Base-by-base conservation (phyloP, 2,329 filamentous ascomycete species). In the Parascedosporium putredinis region DNA sequence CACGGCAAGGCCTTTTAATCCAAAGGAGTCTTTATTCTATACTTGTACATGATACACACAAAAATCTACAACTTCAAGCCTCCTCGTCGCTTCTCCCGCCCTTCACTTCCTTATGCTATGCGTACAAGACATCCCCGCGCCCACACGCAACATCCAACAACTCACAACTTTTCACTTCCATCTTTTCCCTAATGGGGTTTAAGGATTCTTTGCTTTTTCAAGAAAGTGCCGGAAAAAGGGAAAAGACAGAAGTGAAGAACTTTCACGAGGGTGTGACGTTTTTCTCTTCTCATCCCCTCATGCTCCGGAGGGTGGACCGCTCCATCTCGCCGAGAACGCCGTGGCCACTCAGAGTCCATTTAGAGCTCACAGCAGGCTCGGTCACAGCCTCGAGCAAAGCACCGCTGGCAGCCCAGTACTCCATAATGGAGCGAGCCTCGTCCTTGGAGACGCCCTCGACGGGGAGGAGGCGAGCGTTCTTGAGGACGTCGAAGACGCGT, bases 351-450 rank as follows among this genome's bases (percentile, higher is more conserved):
- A 96, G 63, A 45, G 81, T 82, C 89, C 90, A 95, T 69, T 88
- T 87, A 73, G 94, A 86, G 20, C 76, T 74, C 31, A 96, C 84
- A 54, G 76, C 74, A 55, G 71, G 71, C 60, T 90, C 82, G 59
- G 86, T 83, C 46, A 96, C 74, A 43, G 71, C 74, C 53, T 78
- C 72, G 55, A 86, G 78, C 61, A 95, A 64, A 62, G 95, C 73
- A 10, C 91, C 93, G 64, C 88, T 94, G 31, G 79, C 81, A 4
- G 88, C 89, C 74, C 91, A 97, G 69, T 96, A 97, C 70, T 96
- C 89, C 81, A 97, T 84, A 57, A 95, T 72, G 1, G 81, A 76
- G 52, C 84, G 78, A 9, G 87, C 82, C 68, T 97, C 91, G 2
- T 75, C 68, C 66, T 83, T 86, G 58, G 72, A 83, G 56, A 96